A percentile compares a stretch with the other conserved stretches of the same genome.
Evolutionary conservation across 371 early-diverging fungal genomes (phyloP).

Genomic region (Rhizopus arrhizus): DNA sequence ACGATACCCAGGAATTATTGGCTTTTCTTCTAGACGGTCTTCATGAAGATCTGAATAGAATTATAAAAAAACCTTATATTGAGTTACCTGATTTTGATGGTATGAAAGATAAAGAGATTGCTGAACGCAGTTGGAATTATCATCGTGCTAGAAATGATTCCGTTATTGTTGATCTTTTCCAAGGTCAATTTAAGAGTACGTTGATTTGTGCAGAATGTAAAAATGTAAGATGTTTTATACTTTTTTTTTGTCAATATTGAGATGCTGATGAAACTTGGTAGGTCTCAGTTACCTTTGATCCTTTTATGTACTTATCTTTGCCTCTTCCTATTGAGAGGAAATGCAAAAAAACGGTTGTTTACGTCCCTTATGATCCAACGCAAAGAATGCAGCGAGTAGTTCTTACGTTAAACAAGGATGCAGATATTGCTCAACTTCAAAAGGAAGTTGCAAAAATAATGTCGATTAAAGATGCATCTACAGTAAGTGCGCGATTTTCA

Average conservation of each 20-base stretch:
- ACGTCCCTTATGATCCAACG: constrained; percentile 60
- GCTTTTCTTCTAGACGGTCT: constrained; percentile 64
- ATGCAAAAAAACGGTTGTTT: constrained; percentile 46
- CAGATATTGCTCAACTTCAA: constrained; percentile 65
- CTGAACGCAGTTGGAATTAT: constrained; percentile 59
- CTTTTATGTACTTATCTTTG: constrained; percentile 68
- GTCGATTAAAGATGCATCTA: constrained; percentile 43
- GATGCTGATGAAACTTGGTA: constrained; percentile 6
- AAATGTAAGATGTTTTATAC: constrained; percentile 34
- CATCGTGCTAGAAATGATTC: constrained; percentile 71
- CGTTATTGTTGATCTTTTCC: constrained; percentile 79
- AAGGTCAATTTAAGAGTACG: constrained; percentile 79
- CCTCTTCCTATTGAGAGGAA: constrained; percentile 64
- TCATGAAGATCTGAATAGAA: constrained; percentile 75
- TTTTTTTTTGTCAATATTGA: not conserved
- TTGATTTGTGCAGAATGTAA: constrained; percentile 71
- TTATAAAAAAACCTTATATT: constrained; percentile 73
- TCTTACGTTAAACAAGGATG: constrained; percentile 56
- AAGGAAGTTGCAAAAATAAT: constrained; percentile 63
- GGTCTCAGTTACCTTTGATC: constrained; percentile 72
- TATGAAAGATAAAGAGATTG: constrained; percentile 63
- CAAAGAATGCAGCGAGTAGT: constrained; percentile 30
- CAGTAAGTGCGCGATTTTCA: not conserved
- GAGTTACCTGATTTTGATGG: constrained; percentile 75
- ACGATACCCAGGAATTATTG: constrained; percentile 74